Conservation (phyloP, 2,329 filamentous ascomycete genomes). For the Trichophyton simii region DNA sequence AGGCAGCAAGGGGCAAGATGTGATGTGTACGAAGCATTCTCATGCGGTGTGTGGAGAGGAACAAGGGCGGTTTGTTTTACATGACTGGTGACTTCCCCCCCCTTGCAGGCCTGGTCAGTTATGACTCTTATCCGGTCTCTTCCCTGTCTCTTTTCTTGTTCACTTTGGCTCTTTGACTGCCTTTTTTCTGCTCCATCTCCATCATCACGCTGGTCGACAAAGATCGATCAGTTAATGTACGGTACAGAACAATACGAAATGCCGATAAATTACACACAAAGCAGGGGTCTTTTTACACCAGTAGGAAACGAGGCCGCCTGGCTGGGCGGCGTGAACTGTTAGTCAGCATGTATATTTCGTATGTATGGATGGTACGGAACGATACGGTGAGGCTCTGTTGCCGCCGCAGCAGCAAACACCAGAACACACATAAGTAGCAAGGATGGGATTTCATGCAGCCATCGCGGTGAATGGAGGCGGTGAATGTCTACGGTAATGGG, state of each 20-base stretch:
- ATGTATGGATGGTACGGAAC: background rate
- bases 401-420: background rate
- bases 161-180: too few species aligned
- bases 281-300: background rate
- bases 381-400: background rate
- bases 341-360: background rate
- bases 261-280: background rate
- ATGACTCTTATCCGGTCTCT: background rate
- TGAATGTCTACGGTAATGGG: background rate
- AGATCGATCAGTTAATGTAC: background rate
- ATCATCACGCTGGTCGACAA: too few species aligned
- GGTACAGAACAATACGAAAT: background rate
- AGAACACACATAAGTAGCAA: background rate
- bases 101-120: background rate
- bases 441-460: background rate
- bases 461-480: background rate
- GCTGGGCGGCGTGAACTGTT: background rate
- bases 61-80: background rate
- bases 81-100: background rate
- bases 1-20: background rate
- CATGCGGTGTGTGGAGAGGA: background rate
- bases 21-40: background rate
- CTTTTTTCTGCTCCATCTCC: background rate
- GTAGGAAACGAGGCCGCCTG: background rate
- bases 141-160: background rate